Percentiles rank a stretch among this genome's conserved stretches.
Conservation (phyloP, 768 basidiomycete species). For the Termitomyces sp. region DNA sequence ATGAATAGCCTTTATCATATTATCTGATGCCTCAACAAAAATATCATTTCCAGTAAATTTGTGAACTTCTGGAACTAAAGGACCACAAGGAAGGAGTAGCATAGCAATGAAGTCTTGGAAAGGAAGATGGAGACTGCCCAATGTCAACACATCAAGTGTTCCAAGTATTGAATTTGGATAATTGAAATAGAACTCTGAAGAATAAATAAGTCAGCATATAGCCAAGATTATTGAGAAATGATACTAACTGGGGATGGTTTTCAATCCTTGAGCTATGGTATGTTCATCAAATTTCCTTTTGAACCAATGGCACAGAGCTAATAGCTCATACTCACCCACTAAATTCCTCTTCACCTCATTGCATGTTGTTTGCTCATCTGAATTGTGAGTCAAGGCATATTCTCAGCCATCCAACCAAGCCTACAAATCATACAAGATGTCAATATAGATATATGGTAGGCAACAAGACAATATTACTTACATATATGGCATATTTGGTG, state of each 20-base stretch:
- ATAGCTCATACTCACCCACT: constrained; percentile 17
- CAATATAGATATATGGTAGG: too few relatives aligned
- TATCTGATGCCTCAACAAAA: background rate
- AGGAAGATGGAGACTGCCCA: too few relatives aligned
- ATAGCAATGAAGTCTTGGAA: background rate
- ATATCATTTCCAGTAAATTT: background rate
- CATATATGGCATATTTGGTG: constrained; percentile 8
- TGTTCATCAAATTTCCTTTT: constrained; percentile 14
- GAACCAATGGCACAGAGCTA: background rate
- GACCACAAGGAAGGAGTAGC: background rate
- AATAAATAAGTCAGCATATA: background rate
- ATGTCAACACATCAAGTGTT: too few relatives aligned
- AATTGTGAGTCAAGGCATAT: constrained; percentile 19
- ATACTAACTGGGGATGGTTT: background rate
- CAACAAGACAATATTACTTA: too few relatives aligned
- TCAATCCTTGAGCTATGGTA: background rate
- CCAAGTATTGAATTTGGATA: background rate
- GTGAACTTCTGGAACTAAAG: background rate
- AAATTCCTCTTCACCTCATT: constrained; percentile 11
- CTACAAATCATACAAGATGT: background rate
- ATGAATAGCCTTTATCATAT: too few relatives aligned
- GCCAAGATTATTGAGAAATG: background rate
- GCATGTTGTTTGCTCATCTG: constrained; percentile 4
- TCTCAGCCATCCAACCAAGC: constrained; percentile 12
- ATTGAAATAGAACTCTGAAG: background rate